Conservation (phyloP, 768 basidiomycete genomes). For the Collybia mongolica region DNA sequence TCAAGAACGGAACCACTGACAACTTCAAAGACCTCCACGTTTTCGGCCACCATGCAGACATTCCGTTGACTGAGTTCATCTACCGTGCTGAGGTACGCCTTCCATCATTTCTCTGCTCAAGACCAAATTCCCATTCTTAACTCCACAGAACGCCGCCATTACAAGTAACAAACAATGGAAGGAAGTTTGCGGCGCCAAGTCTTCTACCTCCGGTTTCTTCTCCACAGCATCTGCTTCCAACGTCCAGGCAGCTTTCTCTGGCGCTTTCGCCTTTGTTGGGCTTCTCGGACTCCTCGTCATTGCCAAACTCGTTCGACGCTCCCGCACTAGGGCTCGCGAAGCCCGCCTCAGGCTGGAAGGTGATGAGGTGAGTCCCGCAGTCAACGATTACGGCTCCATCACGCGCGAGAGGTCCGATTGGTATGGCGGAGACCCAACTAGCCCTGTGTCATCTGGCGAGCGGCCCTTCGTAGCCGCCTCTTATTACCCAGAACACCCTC, state of each 20-base stretch:
- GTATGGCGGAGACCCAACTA: conserved; percentile 12
- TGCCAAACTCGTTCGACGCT: conserved; percentile 36
- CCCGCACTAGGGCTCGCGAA: conserved; percentile 34
- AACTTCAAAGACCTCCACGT: conserved; percentile 68
- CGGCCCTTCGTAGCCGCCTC: conserved; percentile 13
- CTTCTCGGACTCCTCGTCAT: conserved; percentile 37
- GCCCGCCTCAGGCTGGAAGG: conserved; percentile 41
- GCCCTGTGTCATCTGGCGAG: conserved; percentile 6
- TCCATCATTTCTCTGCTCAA: not conserved
- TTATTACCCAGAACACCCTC: conserved; percentile 31
- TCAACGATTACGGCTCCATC: conserved; percentile 36
- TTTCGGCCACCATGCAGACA: conserved; percentile 73
- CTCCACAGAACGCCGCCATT: conserved; percentile 45
- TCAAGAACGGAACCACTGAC: conserved; percentile 75
- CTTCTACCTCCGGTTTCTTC: conserved; percentile 19
- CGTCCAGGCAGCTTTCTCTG: conserved; percentile 31
- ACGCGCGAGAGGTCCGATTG: conserved; percentile 16
- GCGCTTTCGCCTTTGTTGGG: conserved; percentile 35
- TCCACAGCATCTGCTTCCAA: conserved; percentile 21
- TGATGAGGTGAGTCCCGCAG: conserved; percentile 48
- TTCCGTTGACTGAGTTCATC: conserved; percentile 83
- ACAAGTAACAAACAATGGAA: conserved; percentile 57
- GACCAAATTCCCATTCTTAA: not conserved
- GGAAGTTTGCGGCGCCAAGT: conserved; percentile 38
- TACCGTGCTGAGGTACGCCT: conserved; percentile 70